phyloP scores from a whole-genome alignment of 116 monocot genomes.

The Trichopus zeylanicus region DNA sequence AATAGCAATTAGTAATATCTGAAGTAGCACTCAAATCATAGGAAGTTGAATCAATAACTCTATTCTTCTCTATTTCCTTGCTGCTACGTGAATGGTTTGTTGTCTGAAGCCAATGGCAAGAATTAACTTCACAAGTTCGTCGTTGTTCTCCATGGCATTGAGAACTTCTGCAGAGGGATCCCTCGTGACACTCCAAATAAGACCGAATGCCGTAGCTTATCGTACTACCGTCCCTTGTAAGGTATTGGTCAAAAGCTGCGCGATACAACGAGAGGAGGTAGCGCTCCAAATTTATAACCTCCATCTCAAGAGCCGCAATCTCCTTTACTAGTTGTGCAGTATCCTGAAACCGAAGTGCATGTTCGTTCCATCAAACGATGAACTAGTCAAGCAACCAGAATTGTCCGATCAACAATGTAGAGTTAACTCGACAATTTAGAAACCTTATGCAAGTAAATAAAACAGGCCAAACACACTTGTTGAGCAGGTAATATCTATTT shows the following conservation, averaged over 20 bases:
- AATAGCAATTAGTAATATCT: background rate
- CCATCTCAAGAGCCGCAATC: constrained; percentile 19
- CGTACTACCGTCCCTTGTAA: background rate
- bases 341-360: constrained; percentile 2
- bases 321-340: constrained; percentile 8
- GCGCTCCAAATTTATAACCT: constrained; percentile 14
- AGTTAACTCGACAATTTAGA: background rate
- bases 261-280: constrained; percentile 21
- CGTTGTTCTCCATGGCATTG: background rate
- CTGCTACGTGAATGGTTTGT: constrained; percentile 2
- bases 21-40: background rate
- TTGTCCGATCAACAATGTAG: background rate
- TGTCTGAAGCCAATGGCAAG: background rate
- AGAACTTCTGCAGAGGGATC: no score
- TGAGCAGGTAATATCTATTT: no score
- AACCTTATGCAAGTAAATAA: background rate
- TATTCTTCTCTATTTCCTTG: constrained; percentile 4
- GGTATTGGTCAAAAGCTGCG: constrained; percentile 5
- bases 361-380: no score
- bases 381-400: no score
- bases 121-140: background rate
- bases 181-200: background rate
- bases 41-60: background rate
- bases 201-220: background rate
- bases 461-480: background rate